phyloP scores from a whole-genome alignment of 169 alveolate genomes.

The Neospora caninum region DNA sequence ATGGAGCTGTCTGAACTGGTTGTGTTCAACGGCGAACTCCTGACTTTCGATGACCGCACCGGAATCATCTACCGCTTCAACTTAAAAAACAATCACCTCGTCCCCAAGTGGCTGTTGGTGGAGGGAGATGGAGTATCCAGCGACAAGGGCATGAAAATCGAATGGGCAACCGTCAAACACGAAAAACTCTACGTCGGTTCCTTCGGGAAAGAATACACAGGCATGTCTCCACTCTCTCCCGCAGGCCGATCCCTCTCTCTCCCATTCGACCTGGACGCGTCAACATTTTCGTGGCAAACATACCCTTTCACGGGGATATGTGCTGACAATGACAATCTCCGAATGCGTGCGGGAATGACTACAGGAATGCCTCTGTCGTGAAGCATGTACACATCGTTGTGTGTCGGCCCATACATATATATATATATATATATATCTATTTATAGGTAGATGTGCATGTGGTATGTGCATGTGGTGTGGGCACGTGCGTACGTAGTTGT shows the following conservation, averaged over 20 bases:
- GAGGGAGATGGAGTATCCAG: conserved; percentile 71
- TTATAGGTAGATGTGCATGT: neutral
- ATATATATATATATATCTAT: too few species aligned
- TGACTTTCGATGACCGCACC: conserved; percentile 75
- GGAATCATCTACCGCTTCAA: conserved; percentile 71
- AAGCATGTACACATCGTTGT: too few species aligned
- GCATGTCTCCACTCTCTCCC: neutral
- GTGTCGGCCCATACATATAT: too few species aligned
- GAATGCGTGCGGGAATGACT: too few species aligned
- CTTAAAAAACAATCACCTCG: neutral
- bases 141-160: conserved; percentile 76
- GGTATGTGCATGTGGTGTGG: too few species aligned
- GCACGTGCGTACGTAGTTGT: too few species aligned
- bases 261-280: too few species aligned
- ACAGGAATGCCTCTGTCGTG: too few species aligned
- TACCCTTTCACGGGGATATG: too few species aligned
- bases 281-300: too few species aligned
- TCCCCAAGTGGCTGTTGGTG: conserved; percentile 67
- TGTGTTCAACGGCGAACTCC: conserved; percentile 65
- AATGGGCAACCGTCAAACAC: conserved; percentile 71
- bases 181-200: conserved; percentile 72
- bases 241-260: too few species aligned
- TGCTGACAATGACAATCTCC: too few species aligned
- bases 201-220: conserved; percentile 74
- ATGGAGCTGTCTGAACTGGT: conserved; percentile 74